phyloP scores from a whole-genome alignment of 2,329 filamentous ascomycete genomes.

The Penicillium sp. region DNA sequence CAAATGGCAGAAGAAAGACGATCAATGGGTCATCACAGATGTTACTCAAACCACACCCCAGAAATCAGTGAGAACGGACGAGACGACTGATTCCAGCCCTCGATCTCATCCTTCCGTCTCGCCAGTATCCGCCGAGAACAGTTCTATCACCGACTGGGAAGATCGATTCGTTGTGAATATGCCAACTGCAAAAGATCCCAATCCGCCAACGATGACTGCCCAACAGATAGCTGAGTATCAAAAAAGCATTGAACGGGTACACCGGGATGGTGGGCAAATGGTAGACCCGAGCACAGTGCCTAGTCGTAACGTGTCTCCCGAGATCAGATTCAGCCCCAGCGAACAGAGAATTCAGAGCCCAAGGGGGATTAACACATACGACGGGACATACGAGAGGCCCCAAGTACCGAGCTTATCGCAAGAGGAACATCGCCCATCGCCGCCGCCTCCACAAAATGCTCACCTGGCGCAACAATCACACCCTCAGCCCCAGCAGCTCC shows the following conservation, averaged over 20 bases:
- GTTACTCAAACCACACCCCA: conserved; percentile 23
- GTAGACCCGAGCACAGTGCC: conserved; percentile 32
- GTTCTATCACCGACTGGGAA: conserved; percentile 37
- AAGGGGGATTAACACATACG: conserved; percentile 12
- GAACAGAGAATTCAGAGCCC: conserved; percentile 14
- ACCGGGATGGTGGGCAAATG: conserved; percentile 31
- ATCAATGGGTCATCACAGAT: conserved; percentile 37
- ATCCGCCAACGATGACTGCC: conserved; percentile 40
- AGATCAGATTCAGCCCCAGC: conserved; percentile 32
- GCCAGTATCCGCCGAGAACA: conserved; percentile 31
- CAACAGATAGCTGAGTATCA: conserved; percentile 43
- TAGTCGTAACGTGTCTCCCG: conserved; percentile 30
- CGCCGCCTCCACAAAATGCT: neutral
- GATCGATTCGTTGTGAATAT: conserved; percentile 46
- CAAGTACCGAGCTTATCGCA: neutral
- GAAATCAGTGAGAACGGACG: conserved; percentile 20
- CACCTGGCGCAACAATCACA: neutral
- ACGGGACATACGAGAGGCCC: conserved; percentile 20
- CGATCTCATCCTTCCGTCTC: conserved; percentile 31
- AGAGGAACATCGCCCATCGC: neutral
- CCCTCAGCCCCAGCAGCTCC: conserved; percentile 4
- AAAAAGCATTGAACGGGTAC: conserved; percentile 34
- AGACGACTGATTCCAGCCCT: conserved; percentile 25
- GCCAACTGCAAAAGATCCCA: conserved; percentile 44
- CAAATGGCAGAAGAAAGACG: conserved; percentile 36